A percentile compares a stretch with the other conserved stretches of the same genome.
Conservation (phyloP, 371 early-diverging fungal species). For the Apophysomyces elegans region DNA sequence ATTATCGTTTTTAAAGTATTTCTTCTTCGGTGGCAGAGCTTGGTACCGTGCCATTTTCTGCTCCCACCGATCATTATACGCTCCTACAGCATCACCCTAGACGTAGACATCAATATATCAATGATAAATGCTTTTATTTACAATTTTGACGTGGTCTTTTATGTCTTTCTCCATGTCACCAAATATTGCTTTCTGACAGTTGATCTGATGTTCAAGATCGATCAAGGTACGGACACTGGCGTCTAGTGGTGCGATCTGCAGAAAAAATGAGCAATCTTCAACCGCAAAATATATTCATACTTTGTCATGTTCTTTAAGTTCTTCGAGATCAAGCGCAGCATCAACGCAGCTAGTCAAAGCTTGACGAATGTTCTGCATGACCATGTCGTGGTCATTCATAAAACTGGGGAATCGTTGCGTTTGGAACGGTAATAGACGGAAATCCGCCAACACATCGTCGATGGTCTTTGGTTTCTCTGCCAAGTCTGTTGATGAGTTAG, state of each 20-base stretch:
- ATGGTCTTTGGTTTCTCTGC: neutral
- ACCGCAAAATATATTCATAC: neutral
- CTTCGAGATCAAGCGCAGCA: conserved; percentile 24
- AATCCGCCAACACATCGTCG: conserved; percentile 1
- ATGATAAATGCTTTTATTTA: neutral
- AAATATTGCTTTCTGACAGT: conserved; percentile 19
- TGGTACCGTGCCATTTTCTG: neutral
- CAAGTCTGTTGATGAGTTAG: neutral
- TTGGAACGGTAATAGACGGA: neutral
- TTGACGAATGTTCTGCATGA: conserved; percentile 13
- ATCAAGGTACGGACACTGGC: conserved; percentile 12
- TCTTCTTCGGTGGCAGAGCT: neutral
- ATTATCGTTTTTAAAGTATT: conserved; percentile 13
- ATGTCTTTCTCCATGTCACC: neutral
- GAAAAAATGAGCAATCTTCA: neutral
- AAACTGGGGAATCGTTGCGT: conserved; percentile 11
- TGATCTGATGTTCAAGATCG: conserved; percentile 17
- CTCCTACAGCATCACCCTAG: conserved; percentile 9
- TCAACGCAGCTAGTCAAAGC: conserved; percentile 15
- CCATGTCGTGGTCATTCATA: conserved; percentile 11
- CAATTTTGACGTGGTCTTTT: neutral
- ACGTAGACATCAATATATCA: neutral
- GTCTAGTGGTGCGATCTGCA: conserved; percentile 12
- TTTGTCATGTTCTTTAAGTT: conserved; percentile 10
- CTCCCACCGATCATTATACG: conserved; percentile 7